A percentile compares a stretch with the other conserved stretches of the same genome.
phyloP scores from a whole-genome alignment of 176 grass and related monocot species.

The Oryza glumipatula region DNA sequence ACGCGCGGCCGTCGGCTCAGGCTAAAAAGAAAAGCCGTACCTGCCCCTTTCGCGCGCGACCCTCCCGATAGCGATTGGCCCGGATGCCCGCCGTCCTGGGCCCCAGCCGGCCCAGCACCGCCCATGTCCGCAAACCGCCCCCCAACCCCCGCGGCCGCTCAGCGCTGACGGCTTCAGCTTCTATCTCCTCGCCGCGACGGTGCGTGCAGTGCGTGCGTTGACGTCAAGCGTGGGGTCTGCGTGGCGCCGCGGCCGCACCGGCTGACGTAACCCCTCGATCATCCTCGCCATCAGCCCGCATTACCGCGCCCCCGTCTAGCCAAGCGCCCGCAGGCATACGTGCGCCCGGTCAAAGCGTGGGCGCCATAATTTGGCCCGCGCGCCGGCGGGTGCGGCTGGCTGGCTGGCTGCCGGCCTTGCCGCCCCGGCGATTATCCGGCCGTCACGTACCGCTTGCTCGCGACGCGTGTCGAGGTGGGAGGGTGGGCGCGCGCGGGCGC shows the following conservation, averaged over 20 bases:
- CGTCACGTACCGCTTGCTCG: not conserved
- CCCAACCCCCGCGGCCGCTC: not conserved
- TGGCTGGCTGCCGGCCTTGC: slow-evolving; percentile 5
- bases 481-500: not conserved
- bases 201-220: slow-evolving; percentile 13
- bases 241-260: slow-evolving; percentile 2
- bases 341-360: not conserved
- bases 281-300: slow-evolving; percentile 43
- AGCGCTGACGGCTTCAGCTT: not conserved
- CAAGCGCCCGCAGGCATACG: not conserved
- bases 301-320: not conserved
- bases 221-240: slow-evolving; percentile 21
- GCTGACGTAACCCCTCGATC: slow-evolving; percentile 37
- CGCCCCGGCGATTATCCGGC: not conserved
- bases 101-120: not conserved
- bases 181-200: not conserved
- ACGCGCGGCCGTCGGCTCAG: not conserved
- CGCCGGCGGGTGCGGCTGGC: not conserved
- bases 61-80: slow-evolving; percentile 25
- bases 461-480: slow-evolving; percentile 32
- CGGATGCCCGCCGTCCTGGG: not conserved
- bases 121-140: not conserved
- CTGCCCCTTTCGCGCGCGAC: slow-evolving; percentile 15
- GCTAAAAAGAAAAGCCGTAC: not conserved
- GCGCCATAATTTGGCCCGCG: slow-evolving; percentile 13